A percentile compares a stretch with the other conserved stretches of the same genome.
phyloP scores from a whole-genome alignment of 2,329 filamentous ascomycete genomes.

The Elsinoe australis region DNA sequence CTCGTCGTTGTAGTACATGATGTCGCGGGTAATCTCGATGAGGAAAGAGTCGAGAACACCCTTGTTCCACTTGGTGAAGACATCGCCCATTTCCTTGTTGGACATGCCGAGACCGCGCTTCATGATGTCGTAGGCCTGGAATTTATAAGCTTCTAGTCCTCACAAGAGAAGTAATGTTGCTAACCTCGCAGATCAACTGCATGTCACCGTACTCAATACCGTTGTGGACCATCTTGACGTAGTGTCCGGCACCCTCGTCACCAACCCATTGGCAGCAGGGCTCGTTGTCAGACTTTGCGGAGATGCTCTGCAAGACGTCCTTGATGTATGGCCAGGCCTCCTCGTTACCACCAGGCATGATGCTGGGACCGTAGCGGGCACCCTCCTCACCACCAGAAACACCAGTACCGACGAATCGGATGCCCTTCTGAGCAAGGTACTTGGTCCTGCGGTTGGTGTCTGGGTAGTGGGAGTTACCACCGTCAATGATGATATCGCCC shows the following conservation, averaged over 20 bases:
- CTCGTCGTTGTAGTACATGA: conserved; percentile 97
- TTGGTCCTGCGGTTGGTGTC: conserved; percentile 95
- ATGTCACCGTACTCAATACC: conserved; percentile 99
- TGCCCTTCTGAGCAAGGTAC: conserved; percentile 78
- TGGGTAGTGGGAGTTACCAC: conserved; percentile 98
- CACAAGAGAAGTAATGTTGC: conserved; percentile 24
- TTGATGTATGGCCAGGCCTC: conserved; percentile 97
- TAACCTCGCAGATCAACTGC: conserved; percentile 98
- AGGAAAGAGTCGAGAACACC: conserved; percentile 98
- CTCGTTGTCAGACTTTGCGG: conserved; percentile 95
- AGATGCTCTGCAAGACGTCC: conserved; percentile 96
- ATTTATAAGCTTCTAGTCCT: conserved; percentile 16
- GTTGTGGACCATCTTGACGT: conserved; percentile 99
- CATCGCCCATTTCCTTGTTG: conserved; percentile 92
- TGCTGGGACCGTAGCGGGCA: conserved; percentile 90
- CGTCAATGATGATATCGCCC: conserved; percentile 98
- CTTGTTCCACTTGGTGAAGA: conserved; percentile 95
- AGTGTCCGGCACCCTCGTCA: conserved; percentile 98
- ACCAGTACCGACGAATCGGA: conserved; percentile 93
- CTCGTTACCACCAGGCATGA: conserved; percentile 99
- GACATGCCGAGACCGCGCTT: conserved; percentile 88
- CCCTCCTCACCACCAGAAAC: conserved; percentile 99
- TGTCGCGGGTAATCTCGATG: conserved; percentile 97
- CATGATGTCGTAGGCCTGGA: conserved; percentile 96
- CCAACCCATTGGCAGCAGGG: conserved; percentile 99